Conservation (phyloP, 2,329 filamentous ascomycete species). For the Fusarium aywerte region DNA sequence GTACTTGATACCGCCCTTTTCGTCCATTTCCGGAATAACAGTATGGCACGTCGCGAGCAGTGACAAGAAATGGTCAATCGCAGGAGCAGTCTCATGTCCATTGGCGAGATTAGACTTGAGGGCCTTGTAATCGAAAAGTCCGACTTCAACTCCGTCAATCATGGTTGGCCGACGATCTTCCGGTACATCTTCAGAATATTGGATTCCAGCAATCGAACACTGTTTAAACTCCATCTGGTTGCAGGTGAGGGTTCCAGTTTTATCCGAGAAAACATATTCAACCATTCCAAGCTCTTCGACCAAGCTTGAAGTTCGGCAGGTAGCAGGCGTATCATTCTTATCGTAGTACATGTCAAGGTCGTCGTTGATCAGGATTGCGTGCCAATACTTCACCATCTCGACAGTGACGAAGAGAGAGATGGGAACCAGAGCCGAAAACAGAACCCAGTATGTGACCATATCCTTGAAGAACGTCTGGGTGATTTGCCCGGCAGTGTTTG, state of each 20-base stretch:
- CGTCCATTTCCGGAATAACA: slow-evolving; percentile 90
- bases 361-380: slow-evolving; percentile 96
- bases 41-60: slow-evolving; percentile 94
- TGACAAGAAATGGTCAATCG: slow-evolving; percentile 83
- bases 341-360: slow-evolving; percentile 99
- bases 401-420: slow-evolving; percentile 98
- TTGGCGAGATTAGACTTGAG: slow-evolving; percentile 75
- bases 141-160: slow-evolving; percentile 80
- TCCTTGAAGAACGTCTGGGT: slow-evolving; percentile 89
- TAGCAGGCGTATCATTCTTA: slow-evolving; percentile 92
- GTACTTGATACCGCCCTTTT: slow-evolving; percentile 90
- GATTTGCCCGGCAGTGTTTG: slow-evolving; percentile 64
- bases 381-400: slow-evolving; percentile 97
- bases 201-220: slow-evolving; percentile 90
- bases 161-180: slow-evolving; percentile 86
- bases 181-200: slow-evolving; percentile 91
- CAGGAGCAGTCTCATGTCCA: slow-evolving; percentile 60
- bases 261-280: slow-evolving; percentile 98
- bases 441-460: slow-evolving; percentile 97
- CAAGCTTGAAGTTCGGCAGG: slow-evolving; percentile 93
- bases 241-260: slow-evolving; percentile 96
- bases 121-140: slow-evolving; percentile 85
- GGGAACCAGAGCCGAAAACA: slow-evolving; percentile 95
- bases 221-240: slow-evolving; percentile 99
- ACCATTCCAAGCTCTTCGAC: slow-evolving; percentile 98